Conservation (phyloP, 1,139 yeast genomes). For the Candida smagusa region DNA sequence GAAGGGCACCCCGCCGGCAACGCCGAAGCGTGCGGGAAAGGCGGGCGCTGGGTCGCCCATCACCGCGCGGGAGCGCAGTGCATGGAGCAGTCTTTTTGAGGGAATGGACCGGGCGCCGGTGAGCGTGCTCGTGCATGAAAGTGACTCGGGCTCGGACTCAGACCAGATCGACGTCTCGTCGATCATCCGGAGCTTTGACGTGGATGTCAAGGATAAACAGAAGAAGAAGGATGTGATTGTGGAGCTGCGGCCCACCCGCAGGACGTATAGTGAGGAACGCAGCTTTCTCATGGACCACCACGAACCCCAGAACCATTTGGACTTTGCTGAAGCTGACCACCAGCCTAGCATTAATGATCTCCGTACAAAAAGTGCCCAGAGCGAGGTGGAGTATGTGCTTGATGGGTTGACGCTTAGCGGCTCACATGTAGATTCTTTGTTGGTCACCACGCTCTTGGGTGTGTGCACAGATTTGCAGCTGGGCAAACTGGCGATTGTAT, state of each 20-base stretch:
- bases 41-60: slow-evolving; percentile 4
- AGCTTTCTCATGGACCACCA: slow-evolving; percentile 18
- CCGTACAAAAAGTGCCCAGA: slow-evolving; percentile 12
- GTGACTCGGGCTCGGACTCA: slow-evolving; percentile 1
- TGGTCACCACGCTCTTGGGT: slow-evolving; percentile 16
- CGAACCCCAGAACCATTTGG: slow-evolving; percentile 2
- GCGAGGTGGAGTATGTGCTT: slow-evolving; percentile 11
- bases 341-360: slow-evolving; percentile 16
- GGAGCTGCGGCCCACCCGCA: slow-evolving; percentile 2
- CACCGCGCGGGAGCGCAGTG: slow-evolving; percentile 13
- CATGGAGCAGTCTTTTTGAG: slow-evolving; percentile 22
- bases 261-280: slow-evolving; percentile 20
- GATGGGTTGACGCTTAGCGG: no score
- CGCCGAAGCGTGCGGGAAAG: slow-evolving; percentile 1
- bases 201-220: slow-evolving; percentile 3
- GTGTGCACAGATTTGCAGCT: slow-evolving; percentile 5
- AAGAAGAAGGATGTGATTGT: neutral
- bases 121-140: neutral
- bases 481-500: neutral
- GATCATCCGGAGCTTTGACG: neutral
- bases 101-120: slow-evolving; percentile 9
- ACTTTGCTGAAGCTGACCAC: neutral
- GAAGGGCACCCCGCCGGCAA: neutral
- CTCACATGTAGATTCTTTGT: slow-evolving; percentile 10
- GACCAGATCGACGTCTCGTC: slow-evolving; percentile 1